These are phyloP conservation scores for Piper betle DNA, from an alignment of 164 flowering plant genomes.

Conservation along the genomic window DNA sequence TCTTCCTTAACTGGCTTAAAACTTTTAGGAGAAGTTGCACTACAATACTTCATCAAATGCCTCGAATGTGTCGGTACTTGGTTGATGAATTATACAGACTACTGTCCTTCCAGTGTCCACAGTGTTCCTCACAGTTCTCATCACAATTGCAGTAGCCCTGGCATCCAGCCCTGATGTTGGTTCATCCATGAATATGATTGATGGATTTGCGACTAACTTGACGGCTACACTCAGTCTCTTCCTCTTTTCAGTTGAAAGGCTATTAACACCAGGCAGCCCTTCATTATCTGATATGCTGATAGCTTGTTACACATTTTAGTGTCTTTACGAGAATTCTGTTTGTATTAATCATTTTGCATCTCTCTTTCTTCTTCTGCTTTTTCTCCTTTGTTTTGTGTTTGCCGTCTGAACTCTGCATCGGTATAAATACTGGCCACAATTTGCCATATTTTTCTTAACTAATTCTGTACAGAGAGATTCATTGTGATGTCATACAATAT, in stretches of 20 bases:
- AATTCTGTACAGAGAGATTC: conserved; percentile 52
- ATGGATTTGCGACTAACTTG: conserved; percentile 43
- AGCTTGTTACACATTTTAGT: too few species aligned
- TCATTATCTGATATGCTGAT: too few species aligned
- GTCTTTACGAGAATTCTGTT: too few species aligned
- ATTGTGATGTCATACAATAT: conserved; percentile 79
- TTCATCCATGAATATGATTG: conserved; percentile 47
- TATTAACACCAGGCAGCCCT: conserved; percentile 37
- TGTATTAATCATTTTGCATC: too few species aligned
- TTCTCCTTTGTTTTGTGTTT: neutral
- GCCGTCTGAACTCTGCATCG: neutral
- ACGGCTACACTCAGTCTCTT: conserved; percentile 44
- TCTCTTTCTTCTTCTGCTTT: neutral
- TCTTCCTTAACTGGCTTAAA: too few species aligned
- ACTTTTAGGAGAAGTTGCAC: too few species aligned
- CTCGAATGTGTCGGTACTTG: conserved; percentile 48
- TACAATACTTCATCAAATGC: conserved; percentile 34
- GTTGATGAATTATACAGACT: conserved; percentile 55
- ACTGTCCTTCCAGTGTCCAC: conserved; percentile 48
- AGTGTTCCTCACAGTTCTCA: conserved; percentile 44
- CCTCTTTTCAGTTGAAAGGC: conserved; percentile 43
- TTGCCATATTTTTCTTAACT: neutral
- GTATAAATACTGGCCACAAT: neutral
- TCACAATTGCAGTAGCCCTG: conserved; percentile 50
- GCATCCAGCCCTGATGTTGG: conserved; percentile 54